Evolutionary conservation across 352 stramenopile genomes (phyloP).

Genomic region (Aphanomyces stellatus): DNA sequence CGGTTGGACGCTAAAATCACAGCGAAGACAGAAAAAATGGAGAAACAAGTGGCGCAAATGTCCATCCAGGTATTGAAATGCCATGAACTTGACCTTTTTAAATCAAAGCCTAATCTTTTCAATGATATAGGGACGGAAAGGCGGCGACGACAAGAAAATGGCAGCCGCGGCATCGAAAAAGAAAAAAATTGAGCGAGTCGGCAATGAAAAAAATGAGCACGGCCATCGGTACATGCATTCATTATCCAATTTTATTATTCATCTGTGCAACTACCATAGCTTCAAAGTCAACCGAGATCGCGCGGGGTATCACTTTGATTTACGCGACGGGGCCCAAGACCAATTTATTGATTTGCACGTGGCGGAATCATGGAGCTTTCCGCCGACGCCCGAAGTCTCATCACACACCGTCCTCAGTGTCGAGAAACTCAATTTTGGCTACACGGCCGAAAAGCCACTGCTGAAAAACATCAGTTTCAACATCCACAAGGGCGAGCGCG

Average conservation of each 20-base stretch:
- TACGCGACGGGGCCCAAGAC: constrained; percentile 33
- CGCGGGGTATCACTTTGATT: constrained; percentile 30
- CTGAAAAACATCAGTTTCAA: constrained; percentile 61
- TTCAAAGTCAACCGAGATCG: constrained; percentile 52
- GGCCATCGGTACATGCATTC: constrained; percentile 25
- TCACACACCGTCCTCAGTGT: constrained; percentile 45
- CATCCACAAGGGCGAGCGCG: constrained; percentile 65
- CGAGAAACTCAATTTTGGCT: constrained; percentile 43
- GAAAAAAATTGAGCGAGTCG: constrained; percentile 60
- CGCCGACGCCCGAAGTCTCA: background rate
- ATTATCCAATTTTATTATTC: background rate
- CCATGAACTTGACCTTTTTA: background rate
- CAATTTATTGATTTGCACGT: constrained; percentile 48
- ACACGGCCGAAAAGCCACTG: constrained; percentile 26
- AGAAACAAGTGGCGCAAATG: constrained; percentile 28
- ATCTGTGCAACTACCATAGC: background rate
- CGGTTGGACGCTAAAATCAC: constrained; percentile 40
- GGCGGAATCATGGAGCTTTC: constrained; percentile 21
- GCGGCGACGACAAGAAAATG: constrained; percentile 56
- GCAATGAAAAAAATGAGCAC: constrained; percentile 41
- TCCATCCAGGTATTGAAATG: background rate
- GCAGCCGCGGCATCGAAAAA: constrained; percentile 50
- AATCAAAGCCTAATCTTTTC: background rate
- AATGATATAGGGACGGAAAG: constrained; percentile 27
- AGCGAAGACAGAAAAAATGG: constrained; percentile 44